Conservation (phyloP, 208 protist genomes). For the Crithidia fasciculata region DNA sequence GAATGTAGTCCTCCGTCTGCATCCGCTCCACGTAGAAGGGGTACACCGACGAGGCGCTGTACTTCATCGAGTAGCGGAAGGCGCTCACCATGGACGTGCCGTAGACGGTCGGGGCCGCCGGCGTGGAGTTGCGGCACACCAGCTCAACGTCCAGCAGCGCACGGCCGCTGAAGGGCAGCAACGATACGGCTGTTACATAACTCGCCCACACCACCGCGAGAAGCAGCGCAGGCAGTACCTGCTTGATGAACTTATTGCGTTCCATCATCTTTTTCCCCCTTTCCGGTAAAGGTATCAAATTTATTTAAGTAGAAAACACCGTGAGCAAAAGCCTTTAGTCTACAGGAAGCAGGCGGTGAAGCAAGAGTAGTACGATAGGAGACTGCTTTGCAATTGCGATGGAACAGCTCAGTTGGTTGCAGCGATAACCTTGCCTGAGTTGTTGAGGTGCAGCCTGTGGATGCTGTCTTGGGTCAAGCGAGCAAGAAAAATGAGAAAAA, state of each 20-base stretch:
- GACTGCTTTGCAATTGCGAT: too few relatives aligned
- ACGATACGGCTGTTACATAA: background rate
- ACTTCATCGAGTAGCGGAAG: conserved; percentile 2
- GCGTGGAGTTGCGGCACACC: conserved; percentile 25
- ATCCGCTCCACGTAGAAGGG: conserved; percentile 33
- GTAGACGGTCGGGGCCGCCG: conserved; percentile 3
- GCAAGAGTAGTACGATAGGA: too few relatives aligned
- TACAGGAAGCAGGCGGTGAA: too few relatives aligned
- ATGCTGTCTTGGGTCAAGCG: too few relatives aligned
- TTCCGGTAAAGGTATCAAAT: too few relatives aligned
- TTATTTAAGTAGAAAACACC: too few relatives aligned
- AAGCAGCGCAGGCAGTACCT: conserved; percentile 5
- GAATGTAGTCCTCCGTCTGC: background rate
- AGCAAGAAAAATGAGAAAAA: too few relatives aligned
- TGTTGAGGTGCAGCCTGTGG: too few relatives aligned
- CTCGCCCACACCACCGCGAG: background rate
- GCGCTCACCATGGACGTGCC: conserved; percentile 4
- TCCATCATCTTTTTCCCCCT: too few relatives aligned
- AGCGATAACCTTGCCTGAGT: too few relatives aligned
- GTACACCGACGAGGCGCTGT: background rate
- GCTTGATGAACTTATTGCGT: background rate
- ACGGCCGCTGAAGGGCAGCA: conserved; percentile 25
- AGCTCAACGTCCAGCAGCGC: conserved; percentile 30
- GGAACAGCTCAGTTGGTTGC: too few relatives aligned
- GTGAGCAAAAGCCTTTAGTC: too few relatives aligned